A percentile compares a stretch with the other conserved stretches of the same genome.
Evolutionary conservation across 352 stramenopile genomes (phyloP).

Genomic region (Pythium monospermum): DNA sequence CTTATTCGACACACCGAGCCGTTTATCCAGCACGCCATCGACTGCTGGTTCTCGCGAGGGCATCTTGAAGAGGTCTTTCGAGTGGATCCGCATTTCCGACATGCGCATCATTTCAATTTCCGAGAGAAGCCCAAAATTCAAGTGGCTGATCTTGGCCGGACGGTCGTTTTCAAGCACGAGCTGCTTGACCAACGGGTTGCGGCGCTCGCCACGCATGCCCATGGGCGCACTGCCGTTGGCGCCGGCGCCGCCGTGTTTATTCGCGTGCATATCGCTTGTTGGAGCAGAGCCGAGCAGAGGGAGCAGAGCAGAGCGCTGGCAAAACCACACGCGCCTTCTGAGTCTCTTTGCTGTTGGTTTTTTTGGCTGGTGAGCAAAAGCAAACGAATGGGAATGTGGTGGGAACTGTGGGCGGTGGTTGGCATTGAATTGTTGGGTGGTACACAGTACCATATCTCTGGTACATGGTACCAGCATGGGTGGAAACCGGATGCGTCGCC

Average conservation of each 20-base stretch:
- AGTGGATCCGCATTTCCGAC: slow-evolving; percentile 92
- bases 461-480: background rate
- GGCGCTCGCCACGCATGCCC: slow-evolving; percentile 44
- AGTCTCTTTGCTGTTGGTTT: background rate
- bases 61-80: slow-evolving; percentile 96
- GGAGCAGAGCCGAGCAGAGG: slow-evolving; percentile 1
- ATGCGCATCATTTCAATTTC: slow-evolving; percentile 95
- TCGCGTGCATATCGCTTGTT: slow-evolving; percentile 9
- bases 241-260: slow-evolving; percentile 15
- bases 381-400: too few species aligned
- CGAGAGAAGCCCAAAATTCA: slow-evolving; percentile 97
- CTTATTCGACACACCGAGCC: slow-evolving; percentile 98
- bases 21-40: slow-evolving; percentile 95
- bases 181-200: slow-evolving; percentile 87
- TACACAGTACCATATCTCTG: background rate
- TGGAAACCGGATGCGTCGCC: background rate
- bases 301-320: background rate
- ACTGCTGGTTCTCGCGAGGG: slow-evolving; percentile 89
- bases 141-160: slow-evolving; percentile 93
- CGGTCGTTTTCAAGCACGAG: slow-evolving; percentile 87
- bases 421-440: too few species aligned
- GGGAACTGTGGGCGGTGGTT: slow-evolving; percentile 1
- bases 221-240: slow-evolving; percentile 11
- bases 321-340: background rate
- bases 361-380: slow-evolving; percentile 12